A percentile compares a stretch with the other conserved stretches of the same genome.
phyloP scores from a whole-genome alignment of 805 yeast genomes.

The Starmerella khaoyaiensis region DNA sequence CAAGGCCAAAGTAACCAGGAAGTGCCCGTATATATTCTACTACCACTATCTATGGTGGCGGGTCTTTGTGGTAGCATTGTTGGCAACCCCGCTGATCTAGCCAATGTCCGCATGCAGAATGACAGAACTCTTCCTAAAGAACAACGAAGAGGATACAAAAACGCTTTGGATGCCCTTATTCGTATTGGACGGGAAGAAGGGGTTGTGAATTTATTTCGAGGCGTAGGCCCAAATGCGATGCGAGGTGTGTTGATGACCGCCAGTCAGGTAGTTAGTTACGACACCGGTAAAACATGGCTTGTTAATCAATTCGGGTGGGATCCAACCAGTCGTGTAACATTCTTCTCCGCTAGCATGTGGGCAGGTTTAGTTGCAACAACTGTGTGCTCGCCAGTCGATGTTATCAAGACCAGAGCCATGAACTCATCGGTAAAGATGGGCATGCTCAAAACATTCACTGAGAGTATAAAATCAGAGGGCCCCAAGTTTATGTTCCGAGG shows the following conservation, averaged over 20 bases:
- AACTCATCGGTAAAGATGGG: slow-evolving; percentile 34
- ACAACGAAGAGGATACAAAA: slow-evolving; percentile 57
- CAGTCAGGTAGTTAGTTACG: slow-evolving; percentile 80
- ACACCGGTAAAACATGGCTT: slow-evolving; percentile 50
- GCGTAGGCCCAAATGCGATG: slow-evolving; percentile 61
- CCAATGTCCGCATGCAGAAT: slow-evolving; percentile 83
- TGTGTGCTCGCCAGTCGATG: slow-evolving; percentile 86
- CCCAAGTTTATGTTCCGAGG: slow-evolving; percentile 74
- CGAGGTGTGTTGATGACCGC: slow-evolving; percentile 85
- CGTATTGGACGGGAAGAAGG: slow-evolving; percentile 54
- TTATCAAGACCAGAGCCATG: slow-evolving; percentile 79
- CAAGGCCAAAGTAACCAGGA: slow-evolving; percentile 24
- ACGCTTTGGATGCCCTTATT: slow-evolving; percentile 64
- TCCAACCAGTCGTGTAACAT: slow-evolving; percentile 52
- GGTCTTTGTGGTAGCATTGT: slow-evolving; percentile 76
- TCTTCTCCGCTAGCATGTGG: slow-evolving; percentile 60
- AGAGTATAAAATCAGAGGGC: slow-evolving; percentile 58
- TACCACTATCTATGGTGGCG: slow-evolving; percentile 73
- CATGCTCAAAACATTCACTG: slow-evolving; percentile 38
- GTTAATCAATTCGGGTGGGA: slow-evolving; percentile 41
- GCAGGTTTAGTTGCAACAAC: slow-evolving; percentile 88
- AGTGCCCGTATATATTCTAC: slow-evolving; percentile 45
- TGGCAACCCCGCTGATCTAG: slow-evolving; percentile 81
- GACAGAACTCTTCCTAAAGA: slow-evolving; percentile 56
- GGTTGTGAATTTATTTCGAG: slow-evolving; percentile 46